These are phyloP conservation scores for Kurtzmaniella fragi DNA, from an alignment of 805 yeast species.

Conservation along the genomic window DNA sequence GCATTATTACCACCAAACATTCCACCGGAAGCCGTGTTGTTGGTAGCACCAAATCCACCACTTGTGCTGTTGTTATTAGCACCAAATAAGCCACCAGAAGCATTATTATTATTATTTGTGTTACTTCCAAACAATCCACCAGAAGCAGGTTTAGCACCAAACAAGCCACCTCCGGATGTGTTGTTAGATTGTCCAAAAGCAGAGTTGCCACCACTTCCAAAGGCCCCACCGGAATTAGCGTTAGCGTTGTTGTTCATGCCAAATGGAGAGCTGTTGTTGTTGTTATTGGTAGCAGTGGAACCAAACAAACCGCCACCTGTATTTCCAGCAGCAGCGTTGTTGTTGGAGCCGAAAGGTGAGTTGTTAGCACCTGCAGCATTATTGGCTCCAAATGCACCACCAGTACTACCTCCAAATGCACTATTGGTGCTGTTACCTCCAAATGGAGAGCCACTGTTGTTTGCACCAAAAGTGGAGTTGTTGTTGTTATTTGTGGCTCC, in stretches of 20 bases:
- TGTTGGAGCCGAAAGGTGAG: slow-evolving; percentile 10
- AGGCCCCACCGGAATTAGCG: slow-evolving; percentile 17
- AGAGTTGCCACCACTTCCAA: slow-evolving; percentile 11
- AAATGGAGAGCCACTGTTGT: slow-evolving; percentile 7
- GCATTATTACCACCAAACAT: slow-evolving; percentile 15
- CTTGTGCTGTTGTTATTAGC: slow-evolving; percentile 9
- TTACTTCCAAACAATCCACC: slow-evolving; percentile 18
- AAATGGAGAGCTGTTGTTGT: slow-evolving; percentile 8
- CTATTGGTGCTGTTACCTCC: slow-evolving; percentile 6
- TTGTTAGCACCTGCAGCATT: neutral
- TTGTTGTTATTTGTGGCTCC: slow-evolving; percentile 24
- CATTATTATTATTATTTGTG: slow-evolving; percentile 8
- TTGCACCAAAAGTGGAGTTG: slow-evolving; percentile 9
- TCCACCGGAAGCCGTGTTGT: slow-evolving; percentile 11
- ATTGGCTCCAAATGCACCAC: slow-evolving; percentile 7
- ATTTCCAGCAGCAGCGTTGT: slow-evolving; percentile 3
- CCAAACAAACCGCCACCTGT: slow-evolving; percentile 37
- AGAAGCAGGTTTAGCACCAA: slow-evolving; percentile 23
- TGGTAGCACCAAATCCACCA: neutral
- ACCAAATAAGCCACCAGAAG: slow-evolving; percentile 11
- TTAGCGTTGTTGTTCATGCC: slow-evolving; percentile 13
- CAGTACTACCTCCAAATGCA: slow-evolving; percentile 2
- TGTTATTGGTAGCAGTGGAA: slow-evolving; percentile 12
- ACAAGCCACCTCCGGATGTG: slow-evolving; percentile 28
- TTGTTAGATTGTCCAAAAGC: slow-evolving; percentile 5